Conservation (phyloP, 1,139 yeast species). For the Starmera stellimalicola region DNA sequence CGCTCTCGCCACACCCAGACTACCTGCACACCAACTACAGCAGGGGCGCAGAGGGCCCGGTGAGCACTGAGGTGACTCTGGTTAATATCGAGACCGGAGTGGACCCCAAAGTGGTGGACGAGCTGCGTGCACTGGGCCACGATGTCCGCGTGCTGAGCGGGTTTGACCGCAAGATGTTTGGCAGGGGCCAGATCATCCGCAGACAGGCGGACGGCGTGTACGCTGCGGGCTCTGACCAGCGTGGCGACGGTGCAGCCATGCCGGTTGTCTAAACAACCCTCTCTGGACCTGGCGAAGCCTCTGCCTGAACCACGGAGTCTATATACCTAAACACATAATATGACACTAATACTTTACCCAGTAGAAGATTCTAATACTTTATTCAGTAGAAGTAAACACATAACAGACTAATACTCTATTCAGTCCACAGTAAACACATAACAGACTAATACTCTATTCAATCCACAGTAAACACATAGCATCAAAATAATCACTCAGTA, state of each 20-base stretch:
- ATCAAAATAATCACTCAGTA: too few relatives aligned
- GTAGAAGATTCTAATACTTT: too few relatives aligned
- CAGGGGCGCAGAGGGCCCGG: conserved; percentile 60
- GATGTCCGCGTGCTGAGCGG: conserved; percentile 38
- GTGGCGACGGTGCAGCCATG: conserved; percentile 78
- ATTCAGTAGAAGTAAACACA: too few relatives aligned
- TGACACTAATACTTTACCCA: too few relatives aligned
- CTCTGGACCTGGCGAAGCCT: too few relatives aligned
- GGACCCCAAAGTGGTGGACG: conserved; percentile 29
- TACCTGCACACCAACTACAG: conserved; percentile 38
- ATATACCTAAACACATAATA: too few relatives aligned
- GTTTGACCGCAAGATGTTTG: conserved; percentile 39
- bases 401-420: not conserved
- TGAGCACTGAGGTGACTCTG: conserved; percentile 45
- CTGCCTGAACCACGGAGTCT: too few relatives aligned
- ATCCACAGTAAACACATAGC: too few relatives aligned
- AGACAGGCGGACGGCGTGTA: conserved; percentile 36
- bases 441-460: too few relatives aligned
- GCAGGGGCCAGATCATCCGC: conserved; percentile 69
- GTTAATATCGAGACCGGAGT: conserved; percentile 66
- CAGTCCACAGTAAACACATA: too few relatives aligned
- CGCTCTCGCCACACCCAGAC: conserved; percentile 44
- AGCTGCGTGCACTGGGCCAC: conserved; percentile 50
- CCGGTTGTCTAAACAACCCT: conserved; percentile 34
- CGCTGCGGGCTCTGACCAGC: conserved; percentile 66